Base-by-base conservation (phyloP, 2,329 filamentous ascomycete genomes). In the Colletotrichum brevisporum region DNA sequence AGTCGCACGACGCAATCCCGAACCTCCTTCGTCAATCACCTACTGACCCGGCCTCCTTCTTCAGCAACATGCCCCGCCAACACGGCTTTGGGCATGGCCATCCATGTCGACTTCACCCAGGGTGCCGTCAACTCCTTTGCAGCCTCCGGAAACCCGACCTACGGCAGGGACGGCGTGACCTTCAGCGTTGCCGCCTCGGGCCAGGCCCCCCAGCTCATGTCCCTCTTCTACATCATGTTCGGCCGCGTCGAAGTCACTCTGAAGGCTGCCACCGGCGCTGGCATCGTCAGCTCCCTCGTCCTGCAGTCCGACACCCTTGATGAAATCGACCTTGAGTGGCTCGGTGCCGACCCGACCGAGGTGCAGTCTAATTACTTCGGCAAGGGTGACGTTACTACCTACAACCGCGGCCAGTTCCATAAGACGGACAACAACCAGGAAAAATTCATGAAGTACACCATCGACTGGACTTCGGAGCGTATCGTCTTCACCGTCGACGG, bases 171-270 rank as follows among this genome's bases (percentile, higher is more conserved):
- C 77, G 96, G 96, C 68, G 95, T 88, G 27, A 89, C 88, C 16
- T 97, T 99, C 79, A 94, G 93, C 27, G 91, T 99, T 60, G 82
- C 89, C 60, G 84, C 90, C 76, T 86, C 90, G 58, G 95, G 95
- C 66, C 94, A 99, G 77, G 89, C 94, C 3, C 96, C 96, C 0
- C 92, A 95, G 79, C 89, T 99, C 70, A 88, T 88, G 72, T 97
- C 94, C 70, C 89, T 96, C 76, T 98, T 97, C 89, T 98, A 98
- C 86, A 97, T 99, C 83, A 98, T 99, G 96, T 99, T 98, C 79
- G 96, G 96, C 73, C 92, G 91, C 72, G 93, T 98, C 77, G 92
- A 97, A 73, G 89, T 95, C 73, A 91, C 89, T 39, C 87, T 98
- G 84, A 95, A 95, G 82, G 90, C 94, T 27, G 94, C 96, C 10